Evolutionary conservation across 352 stramenopile species (phyloP).

Genomic region (Globisporangium iwayamae): DNA sequence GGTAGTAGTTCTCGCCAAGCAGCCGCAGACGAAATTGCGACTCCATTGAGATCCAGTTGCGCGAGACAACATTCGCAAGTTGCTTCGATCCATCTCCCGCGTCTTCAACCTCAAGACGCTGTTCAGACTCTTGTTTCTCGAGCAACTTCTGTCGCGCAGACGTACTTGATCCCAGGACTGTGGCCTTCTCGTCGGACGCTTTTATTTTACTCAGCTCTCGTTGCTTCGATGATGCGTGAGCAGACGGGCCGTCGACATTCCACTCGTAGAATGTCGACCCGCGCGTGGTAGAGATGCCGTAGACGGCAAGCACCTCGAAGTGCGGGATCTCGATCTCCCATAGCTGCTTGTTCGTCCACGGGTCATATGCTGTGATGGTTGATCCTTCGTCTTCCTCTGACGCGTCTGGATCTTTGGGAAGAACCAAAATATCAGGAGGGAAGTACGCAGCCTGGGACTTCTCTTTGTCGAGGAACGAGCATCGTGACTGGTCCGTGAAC

Average conservation of each 20-base stretch:
- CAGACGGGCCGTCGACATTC: constrained; percentile 68
- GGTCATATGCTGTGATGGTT: constrained; percentile 69
- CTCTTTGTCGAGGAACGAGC: constrained; percentile 26
- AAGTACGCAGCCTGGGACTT: constrained; percentile 12
- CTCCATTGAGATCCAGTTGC: constrained; percentile 30
- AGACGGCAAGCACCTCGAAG: constrained; percentile 72
- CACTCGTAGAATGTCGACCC: constrained; percentile 67
- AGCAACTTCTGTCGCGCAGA: constrained; percentile 7
- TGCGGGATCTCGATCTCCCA: constrained; percentile 72
- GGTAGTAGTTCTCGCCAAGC: constrained; percentile 58
- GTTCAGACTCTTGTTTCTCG: not conserved
- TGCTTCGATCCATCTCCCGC: constrained; percentile 18
- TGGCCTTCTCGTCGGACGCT: not conserved
- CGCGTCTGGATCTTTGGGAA: constrained; percentile 52
- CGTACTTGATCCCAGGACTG: not conserved
- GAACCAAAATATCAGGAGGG: constrained; percentile 50
- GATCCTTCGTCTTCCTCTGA: constrained; percentile 53
- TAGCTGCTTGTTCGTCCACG: constrained; percentile 60
- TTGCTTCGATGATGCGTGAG: constrained; percentile 19
- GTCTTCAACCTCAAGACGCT: not conserved
- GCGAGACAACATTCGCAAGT: constrained; percentile 18
- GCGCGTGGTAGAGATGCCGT: constrained; percentile 47
- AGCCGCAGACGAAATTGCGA: constrained; percentile 46
- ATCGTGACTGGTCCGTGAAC: constrained; percentile 54
- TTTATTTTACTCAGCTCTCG: not conserved